These are phyloP conservation scores for Epichloe glyceriae DNA, from an alignment of 2,329 filamentous ascomycete species.

Conservation along the genomic window DNA sequence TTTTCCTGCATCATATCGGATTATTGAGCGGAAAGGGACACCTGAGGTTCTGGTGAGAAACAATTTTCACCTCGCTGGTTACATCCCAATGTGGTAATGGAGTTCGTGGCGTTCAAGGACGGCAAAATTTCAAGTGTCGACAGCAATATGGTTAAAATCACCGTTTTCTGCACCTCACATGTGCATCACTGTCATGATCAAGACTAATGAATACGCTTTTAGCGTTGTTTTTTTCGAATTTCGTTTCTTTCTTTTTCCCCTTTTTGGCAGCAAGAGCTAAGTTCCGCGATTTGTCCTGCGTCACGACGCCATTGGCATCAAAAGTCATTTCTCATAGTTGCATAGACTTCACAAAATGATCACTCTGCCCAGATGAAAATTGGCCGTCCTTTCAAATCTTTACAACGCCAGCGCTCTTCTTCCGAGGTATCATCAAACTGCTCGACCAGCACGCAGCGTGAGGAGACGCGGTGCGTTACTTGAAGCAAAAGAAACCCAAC, in stretches of 20 bases:
- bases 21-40: too few relatives aligned
- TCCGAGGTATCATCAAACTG: not conserved
- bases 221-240: not conserved
- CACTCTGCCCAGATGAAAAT: not conserved
- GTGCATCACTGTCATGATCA: not conserved
- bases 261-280: not conserved
- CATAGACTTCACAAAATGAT: not conserved
- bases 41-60: too few relatives aligned
- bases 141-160: not conserved
- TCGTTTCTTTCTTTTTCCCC: not conserved
- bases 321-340: conserved; percentile 1
- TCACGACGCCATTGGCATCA: not conserved
- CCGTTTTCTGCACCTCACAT: not conserved
- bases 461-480: not conserved
- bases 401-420: conserved; percentile 8
- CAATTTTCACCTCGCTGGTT: too few relatives aligned
- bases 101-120: not conserved
- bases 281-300: not conserved
- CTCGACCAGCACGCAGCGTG: conserved; percentile 13
- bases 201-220: not conserved
- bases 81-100: not conserved
- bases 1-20: not conserved
- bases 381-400: not conserved
- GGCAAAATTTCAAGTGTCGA: not conserved
- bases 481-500: not conserved